These are phyloP conservation scores for Termitomyces sp. DNA, from an alignment of 768 basidiomycete genomes.

Conservation along the genomic window DNA sequence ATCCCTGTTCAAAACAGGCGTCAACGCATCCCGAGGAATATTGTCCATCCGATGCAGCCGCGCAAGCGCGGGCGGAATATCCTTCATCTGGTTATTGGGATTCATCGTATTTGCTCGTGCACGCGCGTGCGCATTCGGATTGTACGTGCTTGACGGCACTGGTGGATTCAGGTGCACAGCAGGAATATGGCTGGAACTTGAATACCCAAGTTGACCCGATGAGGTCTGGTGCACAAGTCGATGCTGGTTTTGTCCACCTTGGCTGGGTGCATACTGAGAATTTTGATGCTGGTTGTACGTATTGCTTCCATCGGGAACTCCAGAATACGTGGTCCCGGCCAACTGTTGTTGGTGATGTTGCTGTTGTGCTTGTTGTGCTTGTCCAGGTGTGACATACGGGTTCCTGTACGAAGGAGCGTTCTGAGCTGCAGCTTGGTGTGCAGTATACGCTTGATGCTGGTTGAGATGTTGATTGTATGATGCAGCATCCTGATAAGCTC, in stretches of 20 bases:
- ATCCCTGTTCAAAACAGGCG: conserved; percentile 91
- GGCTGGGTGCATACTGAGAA: conserved; percentile 30
- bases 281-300: conserved; percentile 28
- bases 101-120: conserved; percentile 91
- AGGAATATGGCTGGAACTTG: conserved; percentile 29
- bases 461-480: conserved; percentile 92
- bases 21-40: conserved; percentile 83
- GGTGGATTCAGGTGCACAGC: conserved; percentile 41
- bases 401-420: conserved; percentile 73
- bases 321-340: conserved; percentile 23
- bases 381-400: conserved; percentile 63
- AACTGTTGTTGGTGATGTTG: conserved; percentile 28
- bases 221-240: conserved; percentile 45
- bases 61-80: conserved; percentile 91
- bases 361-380: conserved; percentile 32
- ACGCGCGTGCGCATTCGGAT: conserved; percentile 58
- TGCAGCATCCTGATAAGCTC: conserved; percentile 89
- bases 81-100: conserved; percentile 82
- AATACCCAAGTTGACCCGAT: conserved; percentile 37
- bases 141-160: conserved; percentile 63
- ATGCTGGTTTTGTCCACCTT: conserved; percentile 32
- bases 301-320: conserved; percentile 26
- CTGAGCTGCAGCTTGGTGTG: conserved; percentile 73
- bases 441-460: conserved; percentile 91
- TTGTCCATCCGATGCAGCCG: conserved; percentile 87